Conservation (phyloP, 192 early-diverging fungal genomes). For the Rhizophagus clarus region DNA sequence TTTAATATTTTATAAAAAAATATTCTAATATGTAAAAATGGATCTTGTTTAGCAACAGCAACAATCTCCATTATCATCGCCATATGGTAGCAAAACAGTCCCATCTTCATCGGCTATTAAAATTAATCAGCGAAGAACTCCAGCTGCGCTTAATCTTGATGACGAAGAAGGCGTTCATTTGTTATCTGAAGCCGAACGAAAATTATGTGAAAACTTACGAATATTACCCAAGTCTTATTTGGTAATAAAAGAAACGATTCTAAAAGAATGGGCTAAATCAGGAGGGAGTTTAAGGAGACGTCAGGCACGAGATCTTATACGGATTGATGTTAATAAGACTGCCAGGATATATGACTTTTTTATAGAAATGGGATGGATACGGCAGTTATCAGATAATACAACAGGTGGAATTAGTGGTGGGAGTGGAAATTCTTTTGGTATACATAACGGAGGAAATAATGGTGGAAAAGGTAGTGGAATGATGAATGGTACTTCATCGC, state of each 20-base stretch:
- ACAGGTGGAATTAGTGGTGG: neutral
- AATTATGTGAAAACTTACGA: conserved; percentile 79
- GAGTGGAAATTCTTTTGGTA: neutral
- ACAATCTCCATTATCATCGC: conserved; percentile 21
- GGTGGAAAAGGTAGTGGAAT: neutral
- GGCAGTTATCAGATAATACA: conserved; percentile 16
- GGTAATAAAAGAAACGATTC: conserved; percentile 88
- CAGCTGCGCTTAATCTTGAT: conserved; percentile 76
- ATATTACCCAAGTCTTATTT: conserved; percentile 89
- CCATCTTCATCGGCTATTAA: conserved; percentile 29
- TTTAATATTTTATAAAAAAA: neutral
- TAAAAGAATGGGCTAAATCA: conserved; percentile 78
- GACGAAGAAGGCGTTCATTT: conserved; percentile 87
- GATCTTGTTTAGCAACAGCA: neutral
- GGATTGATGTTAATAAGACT: conserved; percentile 92
- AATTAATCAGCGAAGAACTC: conserved; percentile 37
- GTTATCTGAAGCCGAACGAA: conserved; percentile 75
- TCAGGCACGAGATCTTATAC: conserved; percentile 82
- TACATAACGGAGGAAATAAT: neutral
- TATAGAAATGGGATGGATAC: conserved; percentile 89
- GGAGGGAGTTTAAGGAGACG: conserved; percentile 71
- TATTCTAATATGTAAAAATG: conserved; percentile 6
- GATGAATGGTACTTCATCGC: neutral
- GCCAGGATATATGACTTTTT: conserved; percentile 91
- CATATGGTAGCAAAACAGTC: conserved; percentile 33